phyloP scores from a whole-genome alignment of 139 green algal genomes.

The Chlorella sp. region DNA sequence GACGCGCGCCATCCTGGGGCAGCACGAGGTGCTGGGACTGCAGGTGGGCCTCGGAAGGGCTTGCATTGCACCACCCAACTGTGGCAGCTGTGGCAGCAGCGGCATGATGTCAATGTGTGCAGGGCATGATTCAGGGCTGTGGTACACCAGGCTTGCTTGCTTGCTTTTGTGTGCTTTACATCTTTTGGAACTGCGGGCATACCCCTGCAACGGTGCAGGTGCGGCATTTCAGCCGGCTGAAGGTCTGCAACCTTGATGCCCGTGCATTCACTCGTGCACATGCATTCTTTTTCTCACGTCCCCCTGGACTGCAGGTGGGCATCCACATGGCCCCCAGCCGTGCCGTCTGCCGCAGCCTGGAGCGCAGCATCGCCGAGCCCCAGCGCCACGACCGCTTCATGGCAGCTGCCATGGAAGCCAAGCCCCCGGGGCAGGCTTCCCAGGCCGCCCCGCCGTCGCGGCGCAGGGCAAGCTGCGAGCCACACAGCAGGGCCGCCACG shows the following conservation, averaged over 20 bases:
- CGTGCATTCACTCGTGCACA: background rate
- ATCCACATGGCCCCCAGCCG: constrained; percentile 3
- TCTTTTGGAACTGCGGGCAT: too few species aligned
- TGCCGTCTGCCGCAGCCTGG: background rate
- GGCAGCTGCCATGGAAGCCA: background rate
- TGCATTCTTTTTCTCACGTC: background rate
- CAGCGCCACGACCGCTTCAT: background rate
- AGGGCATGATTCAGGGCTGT: too few species aligned
- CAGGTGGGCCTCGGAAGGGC: background rate
- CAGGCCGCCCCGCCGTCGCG: background rate
- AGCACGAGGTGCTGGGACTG: background rate
- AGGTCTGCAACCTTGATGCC: too few species aligned
- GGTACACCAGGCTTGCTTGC: too few species aligned
- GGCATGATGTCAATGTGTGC: too few species aligned
- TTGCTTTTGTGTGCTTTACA: too few species aligned
- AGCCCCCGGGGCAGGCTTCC: too few species aligned
- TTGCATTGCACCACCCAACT: too few species aligned
- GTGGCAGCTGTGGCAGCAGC: too few species aligned
- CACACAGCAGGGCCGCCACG: too few species aligned
- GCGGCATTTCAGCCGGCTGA: too few species aligned
- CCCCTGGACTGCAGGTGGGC: background rate
- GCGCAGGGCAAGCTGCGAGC: background rate
- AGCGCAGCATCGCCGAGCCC: background rate
- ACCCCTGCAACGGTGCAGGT: too few species aligned
- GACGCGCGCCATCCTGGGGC: background rate